These are phyloP conservation scores for Litchi chinensis DNA, from an alignment of 345 rosid species.

Conservation along the genomic window DNA sequence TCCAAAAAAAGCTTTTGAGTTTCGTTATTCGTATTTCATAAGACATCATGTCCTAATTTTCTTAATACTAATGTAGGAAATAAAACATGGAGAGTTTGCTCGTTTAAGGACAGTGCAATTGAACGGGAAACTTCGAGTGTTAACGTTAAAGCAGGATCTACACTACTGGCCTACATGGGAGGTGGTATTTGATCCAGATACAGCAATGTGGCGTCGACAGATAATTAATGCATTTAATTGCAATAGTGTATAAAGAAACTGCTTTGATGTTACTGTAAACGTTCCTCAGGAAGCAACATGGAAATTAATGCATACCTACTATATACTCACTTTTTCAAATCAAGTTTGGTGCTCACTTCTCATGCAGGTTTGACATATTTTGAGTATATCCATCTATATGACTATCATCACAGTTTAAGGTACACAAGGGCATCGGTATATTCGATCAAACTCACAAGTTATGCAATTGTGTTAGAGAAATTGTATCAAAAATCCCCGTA, in stretches of 20 bases:
- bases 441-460: background rate
- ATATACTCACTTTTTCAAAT: background rate
- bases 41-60: background rate
- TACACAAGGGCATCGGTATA: background rate
- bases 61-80: conserved; percentile 47
- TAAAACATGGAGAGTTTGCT: conserved; percentile 84
- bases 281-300: background rate
- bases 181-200: conserved; percentile 73
- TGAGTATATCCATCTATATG: background rate
- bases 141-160: conserved; percentile 89
- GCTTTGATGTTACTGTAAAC: background rate
- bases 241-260: conserved; percentile 1
- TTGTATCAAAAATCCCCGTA: background rate
- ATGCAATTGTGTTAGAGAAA: background rate
- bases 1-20: background rate
- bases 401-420: background rate
- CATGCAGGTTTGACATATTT: background rate
- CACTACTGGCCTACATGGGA: conserved; percentile 99
- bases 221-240: conserved; percentile 57
- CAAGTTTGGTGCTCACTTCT: background rate
- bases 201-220: conserved; percentile 70
- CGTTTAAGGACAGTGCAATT: conserved; percentile 81
- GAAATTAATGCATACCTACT: background rate
- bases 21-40: no score
- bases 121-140: conserved; percentile 84